Evolutionary conservation across 2,329 filamentous ascomycete genomes (phyloP), one percentile per base, ranked within the genome.

Genomic region (Aspergillus proliferans): DNA sequence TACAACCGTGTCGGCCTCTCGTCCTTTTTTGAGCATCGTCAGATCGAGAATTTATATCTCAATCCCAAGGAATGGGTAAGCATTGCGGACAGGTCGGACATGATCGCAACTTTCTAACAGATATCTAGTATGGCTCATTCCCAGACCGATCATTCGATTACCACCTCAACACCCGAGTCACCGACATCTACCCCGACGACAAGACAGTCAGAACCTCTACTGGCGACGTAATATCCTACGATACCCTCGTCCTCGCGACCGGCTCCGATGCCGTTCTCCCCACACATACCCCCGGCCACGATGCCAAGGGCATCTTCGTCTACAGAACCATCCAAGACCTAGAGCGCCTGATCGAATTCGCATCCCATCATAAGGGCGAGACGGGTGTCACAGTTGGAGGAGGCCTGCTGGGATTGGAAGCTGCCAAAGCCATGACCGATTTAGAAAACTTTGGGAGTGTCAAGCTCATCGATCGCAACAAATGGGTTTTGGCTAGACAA

Each of bases 1-100:
- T 95, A 95, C 68, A 95, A 95, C 66, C 84, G 91, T 50, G 90
- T 95, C 26, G 90, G 90, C 3, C 76, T 95, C 45, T 94, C 89
- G 3, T 88, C 84, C 51, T 95, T 91, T 75, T 95, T 95, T 65
- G 84, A 88, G 58, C 88, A 95, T 70, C 80, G 89, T 46, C 80
- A 86, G 58, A 85, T 93, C 38, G 88, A 95, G 69, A 87, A 90
- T 56, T 69, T 95, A n/a, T 95, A 94, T 64, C 76, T 95, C 28
- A 94, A 95, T 59, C 86, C 88, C 0, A 76, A 81, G 58, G 84
- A 88, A 77, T 95, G 90, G 88, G 86, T 88, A 69, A 47, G 74
- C 28, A 8, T 28, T 19, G 6, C n/a, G 9, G 8, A 24, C 6
- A 6, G 3, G 14, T 3, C 18, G 12, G 6, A 24, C 6, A 42